phyloP scores from a whole-genome alignment of 352 stramenopile genomes.

The Phytopythium litorale region DNA sequence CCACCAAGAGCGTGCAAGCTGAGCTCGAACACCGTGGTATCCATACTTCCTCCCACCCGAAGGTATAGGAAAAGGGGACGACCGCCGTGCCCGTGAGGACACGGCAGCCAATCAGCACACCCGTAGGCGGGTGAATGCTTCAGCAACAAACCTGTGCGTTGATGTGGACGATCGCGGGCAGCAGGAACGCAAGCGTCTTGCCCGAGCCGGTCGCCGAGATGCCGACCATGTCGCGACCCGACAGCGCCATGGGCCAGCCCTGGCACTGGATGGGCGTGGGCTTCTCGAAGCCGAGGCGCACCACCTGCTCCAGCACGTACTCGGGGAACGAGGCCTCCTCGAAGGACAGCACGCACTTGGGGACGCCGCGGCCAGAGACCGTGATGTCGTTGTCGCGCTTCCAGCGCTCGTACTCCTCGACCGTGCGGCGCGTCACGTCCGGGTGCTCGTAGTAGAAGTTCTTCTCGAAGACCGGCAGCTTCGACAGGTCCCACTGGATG shows the following conservation, averaged over 20 bases:
- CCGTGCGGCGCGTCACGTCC: slow-evolving; percentile 90
- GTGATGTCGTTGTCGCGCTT: slow-evolving; percentile 93
- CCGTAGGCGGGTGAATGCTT: slow-evolving; percentile 10
- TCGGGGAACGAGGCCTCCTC: slow-evolving; percentile 93
- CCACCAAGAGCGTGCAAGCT: slow-evolving; percentile 5
- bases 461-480: slow-evolving; percentile 97
- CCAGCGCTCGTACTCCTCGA: slow-evolving; percentile 91
- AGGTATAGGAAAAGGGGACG: not conserved
- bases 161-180: slow-evolving; percentile 99
- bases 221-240: slow-evolving; percentile 98
- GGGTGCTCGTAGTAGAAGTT: slow-evolving; percentile 99
- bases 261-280: slow-evolving; percentile 93
- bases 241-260: slow-evolving; percentile 98
- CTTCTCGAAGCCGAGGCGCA: slow-evolving; percentile 96
- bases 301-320: slow-evolving; percentile 97
- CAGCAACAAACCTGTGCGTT: slow-evolving; percentile 96
- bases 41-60: slow-evolving; percentile 6
- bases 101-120: not conserved
- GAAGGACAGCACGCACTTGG: slow-evolving; percentile 97
- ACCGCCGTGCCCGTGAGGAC: not conserved
- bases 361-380: slow-evolving; percentile 94
- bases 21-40: slow-evolving; percentile 7
- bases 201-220: slow-evolving; percentile 97
- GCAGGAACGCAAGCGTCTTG: slow-evolving; percentile 98
- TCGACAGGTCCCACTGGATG: slow-evolving; percentile 95